Percentiles rank a stretch among this genome's conserved stretches.
phyloP scores from a whole-genome alignment of 2,329 filamentous ascomycete species.

The Thelonectria blattea region DNA sequence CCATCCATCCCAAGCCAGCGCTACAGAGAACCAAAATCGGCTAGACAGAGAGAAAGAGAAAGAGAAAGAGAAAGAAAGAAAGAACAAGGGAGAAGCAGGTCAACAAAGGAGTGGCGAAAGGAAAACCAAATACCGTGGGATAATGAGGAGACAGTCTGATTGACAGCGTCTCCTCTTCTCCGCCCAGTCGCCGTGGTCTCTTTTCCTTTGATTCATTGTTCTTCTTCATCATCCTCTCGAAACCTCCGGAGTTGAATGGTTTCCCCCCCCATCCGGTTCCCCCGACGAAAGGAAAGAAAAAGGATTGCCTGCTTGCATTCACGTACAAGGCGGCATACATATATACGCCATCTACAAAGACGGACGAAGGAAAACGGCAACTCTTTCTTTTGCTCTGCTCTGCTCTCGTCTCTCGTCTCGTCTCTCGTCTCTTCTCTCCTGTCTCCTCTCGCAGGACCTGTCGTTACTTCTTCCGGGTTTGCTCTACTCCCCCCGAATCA shows the following conservation, averaged over 20 bases:
- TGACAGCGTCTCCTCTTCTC: slow-evolving; percentile 9
- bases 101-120: slow-evolving; percentile 23
- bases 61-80: slow-evolving; percentile 9
- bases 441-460: not conserved
- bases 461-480: not conserved
- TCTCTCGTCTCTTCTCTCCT: not conserved
- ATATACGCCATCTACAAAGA: no score
- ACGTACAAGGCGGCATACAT: no score
- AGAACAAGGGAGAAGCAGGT: not conserved
- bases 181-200: not conserved
- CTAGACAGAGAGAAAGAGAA: not conserved
- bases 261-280: no score
- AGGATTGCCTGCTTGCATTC: no score
- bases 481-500: not conserved
- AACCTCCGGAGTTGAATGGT: no score
- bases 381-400: not conserved
- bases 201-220: slow-evolving; percentile 34
- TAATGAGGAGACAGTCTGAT: slow-evolving; percentile 29
- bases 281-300: no score
- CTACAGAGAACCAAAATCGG: no score
- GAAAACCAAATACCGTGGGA: not conserved
- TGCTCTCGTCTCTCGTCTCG: not conserved
- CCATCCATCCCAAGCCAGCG: no score
- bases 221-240: no score
- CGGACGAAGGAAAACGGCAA: not conserved